phyloP scores from a whole-genome alignment of 352 stramenopile genomes.

The Pythium aquatile region DNA sequence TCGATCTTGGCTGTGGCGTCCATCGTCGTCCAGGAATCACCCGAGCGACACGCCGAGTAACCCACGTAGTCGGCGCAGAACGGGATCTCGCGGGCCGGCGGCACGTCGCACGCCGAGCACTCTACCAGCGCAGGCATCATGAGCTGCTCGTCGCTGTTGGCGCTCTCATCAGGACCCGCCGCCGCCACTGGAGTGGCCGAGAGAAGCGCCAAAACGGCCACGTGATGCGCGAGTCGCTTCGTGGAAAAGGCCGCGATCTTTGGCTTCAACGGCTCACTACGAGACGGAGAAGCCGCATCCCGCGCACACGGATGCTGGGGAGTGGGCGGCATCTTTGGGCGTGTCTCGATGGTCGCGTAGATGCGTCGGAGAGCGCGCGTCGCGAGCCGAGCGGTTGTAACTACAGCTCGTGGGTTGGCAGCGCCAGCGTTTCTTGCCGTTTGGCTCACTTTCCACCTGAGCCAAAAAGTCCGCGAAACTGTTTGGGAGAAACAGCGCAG shows the following conservation, averaged over 20 bases:
- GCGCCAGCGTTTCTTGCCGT: conserved; percentile 9
- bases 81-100: conserved; percentile 34
- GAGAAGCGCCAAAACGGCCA: not conserved
- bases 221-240: not conserved
- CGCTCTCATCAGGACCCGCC: not conserved
- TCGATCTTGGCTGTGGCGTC: conserved; percentile 37
- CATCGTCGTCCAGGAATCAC: conserved; percentile 51
- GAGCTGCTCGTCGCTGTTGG: conserved; percentile 2
- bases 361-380: not conserved
- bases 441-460: conserved; percentile 14
- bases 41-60: conserved; percentile 57
- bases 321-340: not conserved
- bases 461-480: conserved; percentile 22
- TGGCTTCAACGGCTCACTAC: not conserved
- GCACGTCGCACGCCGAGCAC: conserved; percentile 61
- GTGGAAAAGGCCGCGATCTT: not conserved
- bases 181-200: not conserved
- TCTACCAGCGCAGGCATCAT: conserved; percentile 26
- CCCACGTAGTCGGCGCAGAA: conserved; percentile 53
- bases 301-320: not conserved
- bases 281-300: not conserved
- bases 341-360: not conserved
- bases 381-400: conserved; percentile 5
- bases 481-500: conserved; percentile 6
- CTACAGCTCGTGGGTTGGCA: not conserved